Base-by-base conservation (phyloP, 1,284 basidiomycete genomes). In the Clitocybe nebularis region DNA sequence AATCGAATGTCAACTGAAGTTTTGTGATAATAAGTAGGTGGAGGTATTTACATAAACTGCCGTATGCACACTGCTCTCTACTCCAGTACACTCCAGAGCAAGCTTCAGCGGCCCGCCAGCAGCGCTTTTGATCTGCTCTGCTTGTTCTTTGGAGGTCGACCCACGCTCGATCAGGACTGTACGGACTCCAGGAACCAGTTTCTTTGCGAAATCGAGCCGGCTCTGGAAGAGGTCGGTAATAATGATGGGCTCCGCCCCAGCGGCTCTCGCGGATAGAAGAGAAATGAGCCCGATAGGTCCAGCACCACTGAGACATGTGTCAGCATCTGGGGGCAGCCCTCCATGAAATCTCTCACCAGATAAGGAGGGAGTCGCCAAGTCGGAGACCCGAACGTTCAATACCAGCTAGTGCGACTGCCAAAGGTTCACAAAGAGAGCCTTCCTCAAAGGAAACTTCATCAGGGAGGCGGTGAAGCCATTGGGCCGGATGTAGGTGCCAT, bases 251-350 rank as follows among this genome's bases (percentile, higher is more conserved):
- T 81, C 77, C 1, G 87, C 89, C 1, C 89, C 89, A 36, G 89
- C 77, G 19, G 87, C 90, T 51, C 84, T 79, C 19, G 87, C 85
- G 34, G 89, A 85, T 9, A 89, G 81, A 46, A 91, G 78, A 33
- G 79, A 75, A 32, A 92, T 72, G 16, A 95, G 71, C 6, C 92
- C 91, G 45, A 94, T 92, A 0, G 92, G 92, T 10, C 92, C 92
- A 23, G 92, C 90, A 43, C 79, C 79, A 51, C 77, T 81, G 38
- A 17, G 14, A 25, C 36, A 7, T 22, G 25, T 9, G 17, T 36
- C 35, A 36, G 25, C 10, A 24, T 16, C 22, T 23, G 2, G n/a
- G 13, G 4, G 22, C 3, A 13, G 19, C 4, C 19, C 17, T 5
- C 16, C 17, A 14, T 20, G 5, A 24, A 22, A 22, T 21, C 4